phyloP scores from a whole-genome alignment of 148 eudicot genomes.

The Polygonum maritimum region DNA sequence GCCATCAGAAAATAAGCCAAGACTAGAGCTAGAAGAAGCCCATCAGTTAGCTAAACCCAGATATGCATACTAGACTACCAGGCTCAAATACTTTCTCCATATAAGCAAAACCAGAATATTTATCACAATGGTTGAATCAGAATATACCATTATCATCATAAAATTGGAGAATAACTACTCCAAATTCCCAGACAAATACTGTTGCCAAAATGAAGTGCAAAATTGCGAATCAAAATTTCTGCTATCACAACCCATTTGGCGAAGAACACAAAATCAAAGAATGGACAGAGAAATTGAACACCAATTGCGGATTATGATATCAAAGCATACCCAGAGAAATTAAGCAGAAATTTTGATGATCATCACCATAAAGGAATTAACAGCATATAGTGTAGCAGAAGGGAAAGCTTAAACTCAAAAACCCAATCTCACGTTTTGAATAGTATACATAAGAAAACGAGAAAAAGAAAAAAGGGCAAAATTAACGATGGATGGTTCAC shows the following conservation, averaged over 20 bases:
- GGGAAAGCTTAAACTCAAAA: neutral
- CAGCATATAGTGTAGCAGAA: slow-evolving; percentile 1
- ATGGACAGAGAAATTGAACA: neutral
- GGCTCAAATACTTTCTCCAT: neutral
- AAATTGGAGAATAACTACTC: neutral
- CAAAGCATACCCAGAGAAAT: neutral
- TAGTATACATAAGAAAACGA: neutral
- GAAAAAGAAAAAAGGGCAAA: neutral
- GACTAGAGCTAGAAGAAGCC: neutral
- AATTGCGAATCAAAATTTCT: neutral
- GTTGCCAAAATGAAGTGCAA: neutral
- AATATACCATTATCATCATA: neutral
- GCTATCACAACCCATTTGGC: neutral
- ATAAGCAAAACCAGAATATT: neutral
- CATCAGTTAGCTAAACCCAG: neutral
- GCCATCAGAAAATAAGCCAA: neutral
- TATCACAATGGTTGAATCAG: neutral
- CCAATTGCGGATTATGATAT: neutral
- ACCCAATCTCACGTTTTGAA: neutral
- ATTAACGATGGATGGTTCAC: neutral
- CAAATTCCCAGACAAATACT: neutral
- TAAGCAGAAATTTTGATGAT: neutral
- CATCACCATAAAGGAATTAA: neutral
- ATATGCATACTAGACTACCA: neutral
- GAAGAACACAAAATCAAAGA: neutral